Evolutionary conservation across 192 early-diverging fungal species (phyloP).

Genomic region (Cetraspora pellucida): DNA sequence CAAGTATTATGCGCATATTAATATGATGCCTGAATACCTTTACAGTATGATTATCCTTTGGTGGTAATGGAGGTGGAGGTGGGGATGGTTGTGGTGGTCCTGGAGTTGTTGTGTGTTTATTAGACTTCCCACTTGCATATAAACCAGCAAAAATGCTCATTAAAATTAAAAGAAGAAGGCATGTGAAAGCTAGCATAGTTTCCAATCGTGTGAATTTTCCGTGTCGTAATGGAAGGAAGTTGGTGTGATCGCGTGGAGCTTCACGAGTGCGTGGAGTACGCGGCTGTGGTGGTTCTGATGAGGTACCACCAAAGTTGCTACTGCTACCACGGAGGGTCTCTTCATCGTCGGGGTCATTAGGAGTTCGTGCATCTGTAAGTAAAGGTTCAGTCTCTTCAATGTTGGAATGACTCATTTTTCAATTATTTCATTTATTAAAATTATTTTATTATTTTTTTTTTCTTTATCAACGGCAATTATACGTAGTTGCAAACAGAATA

Average conservation of each 20-base stretch:
- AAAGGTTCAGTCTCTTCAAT: not conserved
- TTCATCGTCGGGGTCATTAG: constrained; percentile 13
- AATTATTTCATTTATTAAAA: too few relatives aligned
- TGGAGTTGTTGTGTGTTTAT: not conserved
- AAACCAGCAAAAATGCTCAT: constrained; percentile 31
- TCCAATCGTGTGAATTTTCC: constrained; percentile 18
- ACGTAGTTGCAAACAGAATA: too few relatives aligned
- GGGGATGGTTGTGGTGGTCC: not conserved
- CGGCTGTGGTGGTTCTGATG: not conserved
- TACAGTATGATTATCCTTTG: too few relatives aligned
- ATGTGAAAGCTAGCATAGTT: constrained; percentile 1
- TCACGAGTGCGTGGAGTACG: not conserved
- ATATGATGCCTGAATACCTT: too few relatives aligned
- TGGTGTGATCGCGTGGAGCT: constrained; percentile 5
- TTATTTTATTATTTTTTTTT: too few relatives aligned
- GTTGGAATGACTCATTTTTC: constrained; percentile 3
- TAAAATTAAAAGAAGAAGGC: constrained; percentile 10
- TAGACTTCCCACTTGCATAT: constrained; percentile 22
- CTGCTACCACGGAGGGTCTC: not conserved
- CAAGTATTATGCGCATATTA: too few relatives aligned
- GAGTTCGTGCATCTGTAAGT: not conserved
- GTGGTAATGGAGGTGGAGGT: not conserved
- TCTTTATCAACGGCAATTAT: too few relatives aligned
- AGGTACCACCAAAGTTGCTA: not conserved
- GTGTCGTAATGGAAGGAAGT: not conserved